Evolutionary conservation across 768 basidiomycete species (phyloP).

Genomic region (Phlegmacium glaucopus): DNA sequence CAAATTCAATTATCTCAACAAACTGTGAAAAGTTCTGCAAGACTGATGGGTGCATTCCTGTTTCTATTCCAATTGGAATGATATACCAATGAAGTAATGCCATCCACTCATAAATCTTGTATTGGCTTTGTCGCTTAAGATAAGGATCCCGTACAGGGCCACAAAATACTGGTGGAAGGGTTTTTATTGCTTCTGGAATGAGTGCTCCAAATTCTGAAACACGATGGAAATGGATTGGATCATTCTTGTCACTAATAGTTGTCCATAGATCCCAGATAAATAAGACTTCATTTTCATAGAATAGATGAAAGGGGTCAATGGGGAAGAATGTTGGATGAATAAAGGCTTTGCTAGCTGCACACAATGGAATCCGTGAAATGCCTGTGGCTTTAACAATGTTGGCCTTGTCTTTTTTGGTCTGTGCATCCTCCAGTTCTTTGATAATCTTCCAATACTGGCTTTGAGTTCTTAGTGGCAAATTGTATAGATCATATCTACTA

Average conservation of each 20-base stretch:
- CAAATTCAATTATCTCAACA: constrained; percentile 22
- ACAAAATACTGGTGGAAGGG: constrained; percentile 30
- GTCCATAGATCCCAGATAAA: constrained; percentile 31
- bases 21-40: constrained; percentile 26
- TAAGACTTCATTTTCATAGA: constrained; percentile 30
- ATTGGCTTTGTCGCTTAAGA: constrained; percentile 33
- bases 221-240: constrained; percentile 16
- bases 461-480: constrained; percentile 20
- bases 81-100: constrained; percentile 32
- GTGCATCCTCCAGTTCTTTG: constrained; percentile 10
- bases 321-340: constrained; percentile 29
- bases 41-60: constrained; percentile 18
- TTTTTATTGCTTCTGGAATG: constrained; percentile 19
- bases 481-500: constrained; percentile 16
- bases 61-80: constrained; percentile 29
- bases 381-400: constrained; percentile 21
- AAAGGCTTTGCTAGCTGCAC: constrained; percentile 27
- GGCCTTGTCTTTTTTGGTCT: constrained; percentile 7
- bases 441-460: constrained; percentile 23
- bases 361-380: constrained; percentile 23
- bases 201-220: constrained; percentile 16
- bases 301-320: constrained; percentile 33
- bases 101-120: constrained; percentile 36
- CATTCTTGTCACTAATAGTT: constrained; percentile 7
- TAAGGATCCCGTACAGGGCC: constrained; percentile 24